A percentile compares a stretch with the other conserved stretches of the same genome.
Evolutionary conservation across 2,329 filamentous ascomycete species (phyloP).

Genomic region (Talaromyces albobiverticillius): DNA sequence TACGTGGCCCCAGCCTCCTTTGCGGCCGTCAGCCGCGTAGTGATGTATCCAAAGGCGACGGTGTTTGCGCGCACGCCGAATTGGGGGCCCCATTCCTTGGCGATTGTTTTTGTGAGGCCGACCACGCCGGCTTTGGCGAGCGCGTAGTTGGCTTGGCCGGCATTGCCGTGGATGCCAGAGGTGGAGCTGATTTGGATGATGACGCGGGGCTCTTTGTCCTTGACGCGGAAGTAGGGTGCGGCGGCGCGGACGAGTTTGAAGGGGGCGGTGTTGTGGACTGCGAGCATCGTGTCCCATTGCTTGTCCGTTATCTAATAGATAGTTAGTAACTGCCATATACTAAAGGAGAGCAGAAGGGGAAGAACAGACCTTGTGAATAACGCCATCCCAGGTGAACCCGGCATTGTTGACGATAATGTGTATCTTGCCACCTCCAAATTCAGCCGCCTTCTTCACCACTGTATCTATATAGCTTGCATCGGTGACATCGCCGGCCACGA

Average conservation of each 20-base stretch:
- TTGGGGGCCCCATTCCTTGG: constrained; percentile 83
- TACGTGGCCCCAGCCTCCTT: constrained; percentile 84
- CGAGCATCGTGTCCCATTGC: constrained; percentile 86
- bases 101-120: constrained; percentile 83
- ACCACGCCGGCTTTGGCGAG: constrained; percentile 80
- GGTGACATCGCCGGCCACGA: constrained; percentile 74
- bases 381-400: constrained; percentile 88
- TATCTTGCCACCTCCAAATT: constrained; percentile 82
- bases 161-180: constrained; percentile 79
- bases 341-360: background rate
- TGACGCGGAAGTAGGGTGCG: constrained; percentile 82
- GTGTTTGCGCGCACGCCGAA: constrained; percentile 84
- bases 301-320: constrained; percentile 68
- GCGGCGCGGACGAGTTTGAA: constrained; percentile 79
- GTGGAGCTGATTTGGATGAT: constrained; percentile 84
- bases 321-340: background rate
- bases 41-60: constrained; percentile 78
- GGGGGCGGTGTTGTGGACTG: constrained; percentile 78
- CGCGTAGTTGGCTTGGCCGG: constrained; percentile 87
- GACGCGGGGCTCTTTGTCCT: constrained; percentile 72
- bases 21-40: constrained; percentile 74
- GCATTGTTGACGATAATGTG: constrained; percentile 91
- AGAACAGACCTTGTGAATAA: constrained; percentile 71
- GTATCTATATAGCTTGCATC: constrained; percentile 66
- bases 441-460: constrained; percentile 71